Base-by-base conservation (phyloP, 345 rosid species). In the Tarenaya hassleriana region DNA sequence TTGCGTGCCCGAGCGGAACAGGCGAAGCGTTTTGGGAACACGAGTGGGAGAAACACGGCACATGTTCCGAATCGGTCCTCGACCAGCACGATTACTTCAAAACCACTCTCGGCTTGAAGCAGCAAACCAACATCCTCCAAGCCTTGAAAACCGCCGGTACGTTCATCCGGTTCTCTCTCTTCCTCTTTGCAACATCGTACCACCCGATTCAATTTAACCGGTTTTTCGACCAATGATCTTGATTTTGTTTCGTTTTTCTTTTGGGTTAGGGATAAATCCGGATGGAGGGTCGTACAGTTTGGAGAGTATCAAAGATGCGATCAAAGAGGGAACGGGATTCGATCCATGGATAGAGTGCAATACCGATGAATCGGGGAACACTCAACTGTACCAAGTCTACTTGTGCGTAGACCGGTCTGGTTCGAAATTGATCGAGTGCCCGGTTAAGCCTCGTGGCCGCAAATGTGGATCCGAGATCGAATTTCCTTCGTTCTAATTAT, bases 21-120 rank as follows among this genome's bases (percentile, higher is more conserved):
- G 90, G 94, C 10, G 50, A 64, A 8, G 32, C 51, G 0, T 92
- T 92, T 14, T 92, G 98, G 98, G 50, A 84, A 4, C 98, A 85
- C 35, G 96, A 92, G 60, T 92, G 98, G 98, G 83, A 79, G 29
- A 92, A 92, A 47, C 98, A 92, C 27, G 98, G 98, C 0, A 92
- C 96, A 2, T 92, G 98, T 72, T 83, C 96, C 0, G 81, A 92
- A 71, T 76, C 89, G 0, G 68, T 64, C 47, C 84, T 92, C 19
- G 69, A 76, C 64, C 96, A 85, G 18, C 95, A 77, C 34, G 62
- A 47, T 10, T 92, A 87, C 75, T 92, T 92, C 34, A 40, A 77
- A 51, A 57, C 81, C 32, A 66, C 90, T 43, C 88, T 92, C 40
- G 15, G 3, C 43, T 68, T 92, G 54, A 76, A 80, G 55, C 34